These are phyloP conservation scores for Candida fluviatilis DNA, from an alignment of 805 yeast species.

Conservation along the genomic window DNA sequence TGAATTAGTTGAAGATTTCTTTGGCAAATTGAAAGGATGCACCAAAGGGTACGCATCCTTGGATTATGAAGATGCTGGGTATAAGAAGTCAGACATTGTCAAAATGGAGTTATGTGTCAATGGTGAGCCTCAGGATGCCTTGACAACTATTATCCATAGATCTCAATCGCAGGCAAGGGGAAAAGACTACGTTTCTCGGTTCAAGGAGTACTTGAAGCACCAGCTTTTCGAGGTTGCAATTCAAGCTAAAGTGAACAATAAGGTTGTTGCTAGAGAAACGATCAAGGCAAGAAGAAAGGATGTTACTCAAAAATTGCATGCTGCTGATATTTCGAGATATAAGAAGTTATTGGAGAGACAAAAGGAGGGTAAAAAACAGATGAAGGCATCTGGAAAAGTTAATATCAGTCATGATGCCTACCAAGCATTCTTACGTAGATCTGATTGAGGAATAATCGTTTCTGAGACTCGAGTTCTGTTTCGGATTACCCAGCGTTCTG, in stretches of 20 bases:
- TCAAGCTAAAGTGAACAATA: constrained; percentile 80
- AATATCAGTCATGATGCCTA: constrained; percentile 80
- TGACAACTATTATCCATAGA: constrained; percentile 84
- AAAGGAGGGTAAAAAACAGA: constrained; percentile 86
- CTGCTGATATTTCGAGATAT: constrained; percentile 86
- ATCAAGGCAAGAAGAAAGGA: constrained; percentile 92
- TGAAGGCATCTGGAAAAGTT: constrained; percentile 78
- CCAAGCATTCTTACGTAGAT: constrained; percentile 67
- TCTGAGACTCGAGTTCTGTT: too few relatives aligned
- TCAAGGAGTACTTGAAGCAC: constrained; percentile 72
- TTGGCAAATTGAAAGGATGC: constrained; percentile 85
- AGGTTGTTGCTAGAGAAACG: constrained; percentile 86
- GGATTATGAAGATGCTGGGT: constrained; percentile 94
- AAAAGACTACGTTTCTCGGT: constrained; percentile 74
- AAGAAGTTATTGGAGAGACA: constrained; percentile 85
- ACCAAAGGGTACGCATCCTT: constrained; percentile 92
- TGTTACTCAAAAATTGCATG: constrained; percentile 90
- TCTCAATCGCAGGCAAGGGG: constrained; percentile 73
- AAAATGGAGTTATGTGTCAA: constrained; percentile 87
- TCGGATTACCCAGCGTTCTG: too few relatives aligned
- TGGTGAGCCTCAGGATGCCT: constrained; percentile 85
- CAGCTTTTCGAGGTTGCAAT: constrained; percentile 91
- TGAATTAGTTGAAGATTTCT: constrained; percentile 90
- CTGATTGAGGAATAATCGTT: too few relatives aligned
- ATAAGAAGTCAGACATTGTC: constrained; percentile 71